Conservation (phyloP, 2,329 filamentous ascomycete species). For the Cryphonectria radicalis region DNA sequence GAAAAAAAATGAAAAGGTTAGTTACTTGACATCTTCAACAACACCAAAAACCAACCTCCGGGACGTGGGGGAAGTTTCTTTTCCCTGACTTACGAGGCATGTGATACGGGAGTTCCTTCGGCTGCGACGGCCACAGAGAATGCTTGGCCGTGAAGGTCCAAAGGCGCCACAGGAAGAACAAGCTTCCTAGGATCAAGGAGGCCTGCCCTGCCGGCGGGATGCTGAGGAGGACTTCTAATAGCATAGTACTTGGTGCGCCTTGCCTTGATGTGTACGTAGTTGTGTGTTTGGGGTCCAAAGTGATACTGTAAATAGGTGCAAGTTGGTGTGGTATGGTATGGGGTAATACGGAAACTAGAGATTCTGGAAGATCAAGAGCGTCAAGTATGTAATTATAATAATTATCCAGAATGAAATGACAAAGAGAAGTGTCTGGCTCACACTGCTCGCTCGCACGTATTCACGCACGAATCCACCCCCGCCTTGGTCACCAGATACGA, state of each 20-base stretch:
- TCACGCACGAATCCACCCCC: background rate
- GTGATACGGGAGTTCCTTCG: constrained; percentile 10
- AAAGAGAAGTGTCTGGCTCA: background rate
- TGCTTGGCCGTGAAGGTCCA: constrained; percentile 13
- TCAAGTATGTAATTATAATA: background rate
- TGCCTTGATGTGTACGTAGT: background rate
- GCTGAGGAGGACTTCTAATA: background rate
- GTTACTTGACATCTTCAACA: background rate
- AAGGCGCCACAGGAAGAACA: constrained; percentile 8
- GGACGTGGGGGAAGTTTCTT: background rate
- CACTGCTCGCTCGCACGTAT: background rate
- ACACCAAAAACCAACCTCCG: background rate
- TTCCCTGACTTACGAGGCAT: constrained; percentile 3
- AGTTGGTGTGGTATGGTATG: background rate
- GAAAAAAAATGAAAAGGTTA: background rate
- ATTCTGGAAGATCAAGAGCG: background rate
- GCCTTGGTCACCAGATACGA: background rate
- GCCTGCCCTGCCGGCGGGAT: constrained; percentile 8
- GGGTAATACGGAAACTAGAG: background rate
- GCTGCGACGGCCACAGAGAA: constrained; percentile 1
- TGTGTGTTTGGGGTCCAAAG: background rate
- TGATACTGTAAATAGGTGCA: background rate
- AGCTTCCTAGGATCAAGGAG: background rate
- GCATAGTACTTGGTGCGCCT: background rate
- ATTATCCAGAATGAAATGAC: background rate